Conservation (phyloP, 2,329 filamentous ascomycete species). For the Fusarium foetens region DNA sequence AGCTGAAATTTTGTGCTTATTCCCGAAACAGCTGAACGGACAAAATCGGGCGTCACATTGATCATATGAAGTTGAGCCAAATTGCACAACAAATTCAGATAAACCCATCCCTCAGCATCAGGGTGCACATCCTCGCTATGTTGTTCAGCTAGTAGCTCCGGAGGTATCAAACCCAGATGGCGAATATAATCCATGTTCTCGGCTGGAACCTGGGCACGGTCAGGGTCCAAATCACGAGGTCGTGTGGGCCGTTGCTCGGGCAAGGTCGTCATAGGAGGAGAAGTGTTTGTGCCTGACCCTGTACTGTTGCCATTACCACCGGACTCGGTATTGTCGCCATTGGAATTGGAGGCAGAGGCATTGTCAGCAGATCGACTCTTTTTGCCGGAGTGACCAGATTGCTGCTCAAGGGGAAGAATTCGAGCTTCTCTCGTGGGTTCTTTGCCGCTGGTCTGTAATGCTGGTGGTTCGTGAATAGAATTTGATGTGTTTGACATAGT, state of each 20-base stretch:
- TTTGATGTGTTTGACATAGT: constrained; percentile 14
- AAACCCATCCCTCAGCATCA: constrained; percentile 81
- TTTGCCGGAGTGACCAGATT: constrained; percentile 47
- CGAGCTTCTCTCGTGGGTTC: constrained; percentile 59
- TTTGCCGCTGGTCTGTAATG: constrained; percentile 5
- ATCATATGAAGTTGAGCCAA: constrained; percentile 87
- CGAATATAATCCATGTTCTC: constrained; percentile 86
- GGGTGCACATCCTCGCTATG: constrained; percentile 62
- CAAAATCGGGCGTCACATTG: constrained; percentile 82
- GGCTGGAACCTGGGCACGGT: constrained; percentile 76
- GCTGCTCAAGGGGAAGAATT: constrained; percentile 53
- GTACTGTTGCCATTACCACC: constrained; percentile 52
- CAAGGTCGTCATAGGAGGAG: constrained; percentile 52
- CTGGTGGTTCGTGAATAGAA: constrained; percentile 51
- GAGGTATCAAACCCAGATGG: constrained; percentile 74
- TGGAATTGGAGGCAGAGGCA: constrained; percentile 58
- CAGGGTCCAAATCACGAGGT: constrained; percentile 79
- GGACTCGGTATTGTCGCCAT: constrained; percentile 59
- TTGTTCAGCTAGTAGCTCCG: constrained; percentile 60
- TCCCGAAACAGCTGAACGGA: constrained; percentile 75
- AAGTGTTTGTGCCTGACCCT: constrained; percentile 51
- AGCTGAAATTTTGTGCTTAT: constrained; percentile 81
- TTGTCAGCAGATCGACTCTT: constrained; percentile 57
- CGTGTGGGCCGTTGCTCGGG: constrained; percentile 81
- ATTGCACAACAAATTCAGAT: constrained; percentile 81